phyloP scores from a whole-genome alignment of 768 basidiomycete genomes.

The Asterophora lycoperdoides region DNA sequence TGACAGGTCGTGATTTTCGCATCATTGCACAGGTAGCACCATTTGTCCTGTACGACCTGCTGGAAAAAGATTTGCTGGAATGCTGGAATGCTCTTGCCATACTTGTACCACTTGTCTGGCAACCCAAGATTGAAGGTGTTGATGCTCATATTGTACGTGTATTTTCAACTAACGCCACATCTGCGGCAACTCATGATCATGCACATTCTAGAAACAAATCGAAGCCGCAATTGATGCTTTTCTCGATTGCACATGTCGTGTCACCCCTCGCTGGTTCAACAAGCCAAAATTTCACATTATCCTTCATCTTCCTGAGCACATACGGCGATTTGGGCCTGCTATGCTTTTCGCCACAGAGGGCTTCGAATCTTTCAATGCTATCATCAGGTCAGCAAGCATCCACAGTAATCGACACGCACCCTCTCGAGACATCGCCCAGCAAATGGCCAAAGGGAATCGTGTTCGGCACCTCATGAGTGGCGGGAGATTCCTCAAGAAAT shows the following conservation, averaged over 20 bases:
- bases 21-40: slow-evolving; percentile 28
- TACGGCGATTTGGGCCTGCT: slow-evolving; percentile 29
- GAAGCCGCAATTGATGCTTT: slow-evolving; percentile 25
- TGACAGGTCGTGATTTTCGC: slow-evolving; percentile 29
- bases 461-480: background rate
- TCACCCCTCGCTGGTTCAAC: slow-evolving; percentile 28
- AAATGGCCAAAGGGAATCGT: background rate
- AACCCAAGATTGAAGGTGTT: slow-evolving; percentile 28
- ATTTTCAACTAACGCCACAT: background rate
- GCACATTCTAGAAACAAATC: slow-evolving; percentile 3
- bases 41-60: slow-evolving; percentile 29
- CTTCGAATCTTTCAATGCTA: slow-evolving; percentile 21
- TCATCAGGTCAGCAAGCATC: slow-evolving; percentile 19
- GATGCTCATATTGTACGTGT: slow-evolving; percentile 21
- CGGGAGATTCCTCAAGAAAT: background rate
- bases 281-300: slow-evolving; percentile 36
- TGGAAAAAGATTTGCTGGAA: slow-evolving; percentile 18
- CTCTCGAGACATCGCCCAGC: slow-evolving; percentile 18
- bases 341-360: slow-evolving; percentile 32
- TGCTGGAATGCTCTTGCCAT: slow-evolving; percentile 26
- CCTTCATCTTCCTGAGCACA: slow-evolving; percentile 26
- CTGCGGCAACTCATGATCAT: no score
- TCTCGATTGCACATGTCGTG: slow-evolving; percentile 19
- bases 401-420: slow-evolving; percentile 23
- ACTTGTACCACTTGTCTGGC: slow-evolving; percentile 30